phyloP scores from a whole-genome alignment of 2,329 filamentous ascomycete genomes.

The Diaporthe ilicicola region DNA sequence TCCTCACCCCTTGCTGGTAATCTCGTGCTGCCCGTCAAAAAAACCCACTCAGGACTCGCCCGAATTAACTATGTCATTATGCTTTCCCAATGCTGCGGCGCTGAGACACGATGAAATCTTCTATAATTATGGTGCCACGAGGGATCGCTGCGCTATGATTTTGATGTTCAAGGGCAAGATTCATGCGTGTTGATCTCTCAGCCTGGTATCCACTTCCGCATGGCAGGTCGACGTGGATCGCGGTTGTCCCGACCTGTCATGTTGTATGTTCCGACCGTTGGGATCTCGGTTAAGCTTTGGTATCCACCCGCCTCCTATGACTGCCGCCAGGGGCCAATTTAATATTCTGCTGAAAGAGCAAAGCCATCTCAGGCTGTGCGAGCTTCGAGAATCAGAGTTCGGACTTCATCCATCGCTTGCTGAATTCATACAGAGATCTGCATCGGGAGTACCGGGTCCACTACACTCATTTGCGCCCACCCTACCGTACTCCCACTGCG shows the following conservation, averaged over 20 bases:
- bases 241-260: slow-evolving; percentile 17
- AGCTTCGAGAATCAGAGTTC: slow-evolving; percentile 2
- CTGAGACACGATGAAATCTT: slow-evolving; percentile 1
- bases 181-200: slow-evolving; percentile 6
- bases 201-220: not conserved
- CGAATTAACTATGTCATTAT: not conserved
- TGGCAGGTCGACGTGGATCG: not conserved
- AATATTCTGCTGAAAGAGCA: not conserved
- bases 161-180: slow-evolving; percentile 11
- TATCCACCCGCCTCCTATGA: not conserved
- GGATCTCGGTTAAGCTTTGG: slow-evolving; percentile 13
- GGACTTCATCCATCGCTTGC: slow-evolving; percentile 5
- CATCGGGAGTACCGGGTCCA: slow-evolving; percentile 22
- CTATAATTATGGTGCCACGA: slow-evolving; percentile 3
- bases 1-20: not conserved
- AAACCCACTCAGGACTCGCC: not conserved
- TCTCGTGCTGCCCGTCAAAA: not conserved
- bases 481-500: not conserved
- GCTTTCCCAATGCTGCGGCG: not conserved
- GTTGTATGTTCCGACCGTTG: slow-evolving; percentile 3
- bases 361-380: not conserved
- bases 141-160: slow-evolving; percentile 13
- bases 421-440: not conserved
- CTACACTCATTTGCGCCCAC: slow-evolving; percentile 4
- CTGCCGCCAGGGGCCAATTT: not conserved